These are phyloP conservation scores for Solanum corneliomulleri DNA, from an alignment of 257 asterid species.

Conservation along the genomic window DNA sequence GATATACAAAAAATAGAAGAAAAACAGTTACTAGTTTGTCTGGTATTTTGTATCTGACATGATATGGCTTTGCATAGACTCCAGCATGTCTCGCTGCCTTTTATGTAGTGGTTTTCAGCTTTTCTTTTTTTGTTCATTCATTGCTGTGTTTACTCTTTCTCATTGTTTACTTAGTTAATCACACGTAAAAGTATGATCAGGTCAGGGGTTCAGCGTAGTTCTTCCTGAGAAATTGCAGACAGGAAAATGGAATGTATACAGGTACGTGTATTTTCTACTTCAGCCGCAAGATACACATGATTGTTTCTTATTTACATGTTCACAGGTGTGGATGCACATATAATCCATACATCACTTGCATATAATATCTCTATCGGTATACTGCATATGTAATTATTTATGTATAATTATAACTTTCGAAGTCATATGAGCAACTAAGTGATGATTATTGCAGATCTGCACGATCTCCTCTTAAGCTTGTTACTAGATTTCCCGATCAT, in stretches of 20 bases:
- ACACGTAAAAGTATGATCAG: constrained; percentile 29
- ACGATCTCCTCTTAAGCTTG: constrained; percentile 71
- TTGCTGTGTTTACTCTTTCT: neutral
- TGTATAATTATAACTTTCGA: neutral
- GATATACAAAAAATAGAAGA: neutral
- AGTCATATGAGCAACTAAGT: neutral
- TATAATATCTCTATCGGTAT: neutral
- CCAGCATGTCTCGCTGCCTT: neutral
- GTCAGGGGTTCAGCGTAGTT: constrained; percentile 64
- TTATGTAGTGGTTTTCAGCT: neutral
- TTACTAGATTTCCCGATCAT: constrained; percentile 57
- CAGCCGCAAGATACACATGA: neutral
- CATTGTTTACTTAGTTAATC: neutral
- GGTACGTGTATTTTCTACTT: constrained; percentile 31
- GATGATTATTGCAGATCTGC: constrained; percentile 47
- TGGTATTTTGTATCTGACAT: neutral
- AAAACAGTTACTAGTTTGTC: neutral
- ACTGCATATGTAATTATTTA: neutral
- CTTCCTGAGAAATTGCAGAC: constrained; percentile 91
- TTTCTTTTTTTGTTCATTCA: neutral
- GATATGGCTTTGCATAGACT: neutral
- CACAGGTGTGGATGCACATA: neutral
- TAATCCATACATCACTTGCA: neutral
- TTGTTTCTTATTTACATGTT: neutral
- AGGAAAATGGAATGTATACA: constrained; percentile 95